Percentiles rank a stretch among this genome's conserved stretches.
These are phyloP conservation scores for Cercospora nicotianae DNA, from an alignment of 2,329 filamentous ascomycete genomes.

Conservation along the genomic window DNA sequence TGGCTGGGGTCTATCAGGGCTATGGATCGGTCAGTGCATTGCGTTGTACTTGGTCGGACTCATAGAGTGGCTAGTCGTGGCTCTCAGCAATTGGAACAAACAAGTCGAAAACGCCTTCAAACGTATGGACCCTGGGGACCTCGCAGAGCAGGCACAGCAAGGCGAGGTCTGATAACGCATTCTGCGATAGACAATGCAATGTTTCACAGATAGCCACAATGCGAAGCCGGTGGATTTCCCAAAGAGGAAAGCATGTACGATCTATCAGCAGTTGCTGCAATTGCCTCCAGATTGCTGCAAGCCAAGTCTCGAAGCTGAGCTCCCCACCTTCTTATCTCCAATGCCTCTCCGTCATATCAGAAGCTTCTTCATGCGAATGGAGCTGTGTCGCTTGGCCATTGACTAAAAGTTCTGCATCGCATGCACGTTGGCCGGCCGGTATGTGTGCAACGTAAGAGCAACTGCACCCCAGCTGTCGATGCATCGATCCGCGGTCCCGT, in stretches of 20 bases:
- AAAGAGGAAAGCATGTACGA: slow-evolving; percentile 12
- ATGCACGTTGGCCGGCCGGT: slow-evolving; percentile 14
- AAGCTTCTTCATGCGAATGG: neutral
- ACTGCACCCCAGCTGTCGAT: slow-evolving; percentile 6
- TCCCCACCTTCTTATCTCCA: slow-evolving; percentile 27
- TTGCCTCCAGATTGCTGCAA: neutral
- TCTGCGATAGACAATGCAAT: slow-evolving; percentile 5
- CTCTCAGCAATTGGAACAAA: slow-evolving; percentile 71
- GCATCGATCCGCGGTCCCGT: slow-evolving; percentile 3
- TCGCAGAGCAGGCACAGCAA: slow-evolving; percentile 39
- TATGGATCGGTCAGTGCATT: slow-evolving; percentile 68
- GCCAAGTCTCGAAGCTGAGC: slow-evolving; percentile 1
- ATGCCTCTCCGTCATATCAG: slow-evolving; percentile 15
- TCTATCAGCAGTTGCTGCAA: slow-evolving; percentile 11
- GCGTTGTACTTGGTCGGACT: slow-evolving; percentile 77
- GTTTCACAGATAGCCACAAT: slow-evolving; percentile 10
- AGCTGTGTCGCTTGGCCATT: slow-evolving; percentile 20
- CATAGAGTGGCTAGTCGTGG: slow-evolving; percentile 77
- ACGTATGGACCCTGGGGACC: slow-evolving; percentile 60
- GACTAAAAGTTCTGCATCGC: slow-evolving; percentile 18
- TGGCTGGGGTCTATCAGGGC: slow-evolving; percentile 75
- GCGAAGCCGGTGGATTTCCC: slow-evolving; percentile 3
- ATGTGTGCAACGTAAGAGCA: slow-evolving; percentile 23
- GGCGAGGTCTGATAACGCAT: slow-evolving; percentile 20
- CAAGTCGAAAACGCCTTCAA: slow-evolving; percentile 71